Percentiles rank a stretch among this genome's conserved stretches.
phyloP scores from a whole-genome alignment of 2,329 filamentous ascomycete genomes.

The Neopestalotiopsis sp. region DNA sequence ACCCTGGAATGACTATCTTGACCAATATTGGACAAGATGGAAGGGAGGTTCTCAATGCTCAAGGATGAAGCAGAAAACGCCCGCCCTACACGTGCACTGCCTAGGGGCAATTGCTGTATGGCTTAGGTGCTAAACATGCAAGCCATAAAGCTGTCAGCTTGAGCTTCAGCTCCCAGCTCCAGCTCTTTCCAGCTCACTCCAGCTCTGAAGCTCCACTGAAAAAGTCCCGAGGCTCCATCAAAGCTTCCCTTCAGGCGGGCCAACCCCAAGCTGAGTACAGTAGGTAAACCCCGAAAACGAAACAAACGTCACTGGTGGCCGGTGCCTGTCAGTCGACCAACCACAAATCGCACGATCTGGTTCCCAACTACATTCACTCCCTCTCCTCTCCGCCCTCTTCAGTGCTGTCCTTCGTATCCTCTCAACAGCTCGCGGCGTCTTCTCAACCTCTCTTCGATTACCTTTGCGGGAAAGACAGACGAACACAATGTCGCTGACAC shows the following conservation, averaged over 20 bases:
- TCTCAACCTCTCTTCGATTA: not conserved
- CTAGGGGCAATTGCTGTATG: not conserved
- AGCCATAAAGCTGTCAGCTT: not conserved
- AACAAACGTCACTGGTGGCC: constrained; percentile 8
- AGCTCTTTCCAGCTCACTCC: too few species aligned
- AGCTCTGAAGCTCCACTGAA: constrained; percentile 1
- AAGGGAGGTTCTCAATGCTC: too few species aligned
- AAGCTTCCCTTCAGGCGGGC: not conserved
- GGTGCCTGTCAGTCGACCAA: not conserved
- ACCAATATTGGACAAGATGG: too few species aligned
- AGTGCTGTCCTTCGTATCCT: not conserved
- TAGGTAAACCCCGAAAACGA: not conserved
- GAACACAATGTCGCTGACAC: constrained; percentile 23
- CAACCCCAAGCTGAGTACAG: not conserved
- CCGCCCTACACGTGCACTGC: not conserved
- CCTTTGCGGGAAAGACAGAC: not conserved
- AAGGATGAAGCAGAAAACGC: too few species aligned
- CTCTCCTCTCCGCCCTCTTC: not conserved
- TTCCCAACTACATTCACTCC: not conserved
- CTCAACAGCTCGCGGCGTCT: not conserved
- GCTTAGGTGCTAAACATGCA: not conserved
- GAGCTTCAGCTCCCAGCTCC: too few species aligned
- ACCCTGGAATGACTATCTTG: too few species aligned
- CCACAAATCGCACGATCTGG: not conserved
- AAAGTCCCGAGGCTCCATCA: constrained; percentile 7